Conservation (phyloP, 441 rosid species). For the Mallotus japonicus region DNA sequence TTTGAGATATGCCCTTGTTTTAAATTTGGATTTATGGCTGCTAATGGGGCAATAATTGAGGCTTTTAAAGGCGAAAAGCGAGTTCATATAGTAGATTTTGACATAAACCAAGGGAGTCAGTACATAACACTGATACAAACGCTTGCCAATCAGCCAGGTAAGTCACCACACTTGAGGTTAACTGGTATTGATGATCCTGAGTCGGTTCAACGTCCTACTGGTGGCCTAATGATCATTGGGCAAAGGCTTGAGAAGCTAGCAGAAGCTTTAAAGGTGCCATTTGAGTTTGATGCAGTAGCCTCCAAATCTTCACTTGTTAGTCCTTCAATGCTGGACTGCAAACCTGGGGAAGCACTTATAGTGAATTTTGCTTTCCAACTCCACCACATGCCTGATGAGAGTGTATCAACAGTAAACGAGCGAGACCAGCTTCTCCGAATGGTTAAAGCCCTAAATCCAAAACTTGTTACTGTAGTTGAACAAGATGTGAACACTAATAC, state of each 20-base stretch:
- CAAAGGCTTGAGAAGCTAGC: constrained; percentile 82
- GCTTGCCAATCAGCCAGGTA: constrained; percentile 48
- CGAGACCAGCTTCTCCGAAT: constrained; percentile 90
- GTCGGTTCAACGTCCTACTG: constrained; percentile 80
- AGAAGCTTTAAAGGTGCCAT: constrained; percentile 57
- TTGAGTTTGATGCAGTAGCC: constrained; percentile 69
- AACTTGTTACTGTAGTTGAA: constrained; percentile 91
- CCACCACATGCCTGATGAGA: constrained; percentile 99
- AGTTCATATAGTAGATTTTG: constrained; percentile 89
- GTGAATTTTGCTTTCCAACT: constrained; percentile 97
- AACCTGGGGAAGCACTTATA: constrained; percentile 66
- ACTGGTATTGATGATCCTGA: constrained; percentile 98
- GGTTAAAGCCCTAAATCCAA: constrained; percentile 85
- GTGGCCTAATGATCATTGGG: constrained; percentile 76
- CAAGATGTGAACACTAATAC: constrained; percentile 96
- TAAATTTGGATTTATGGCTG: constrained; percentile 89
- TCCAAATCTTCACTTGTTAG: constrained; percentile 68
- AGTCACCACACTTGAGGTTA: constrained; percentile 62
- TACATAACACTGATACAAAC: constrained; percentile 82
- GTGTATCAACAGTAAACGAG: constrained; percentile 85
- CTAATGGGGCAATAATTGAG: constrained; percentile 82
- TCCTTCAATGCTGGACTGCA: constrained; percentile 64
- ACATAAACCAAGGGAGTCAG: constrained; percentile 94
- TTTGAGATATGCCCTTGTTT: constrained; percentile 99
- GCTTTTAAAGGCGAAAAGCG: constrained; percentile 73